These are phyloP conservation scores for Leccinellum albellum DNA, from an alignment of 768 basidiomycete species.

Conservation along the genomic window DNA sequence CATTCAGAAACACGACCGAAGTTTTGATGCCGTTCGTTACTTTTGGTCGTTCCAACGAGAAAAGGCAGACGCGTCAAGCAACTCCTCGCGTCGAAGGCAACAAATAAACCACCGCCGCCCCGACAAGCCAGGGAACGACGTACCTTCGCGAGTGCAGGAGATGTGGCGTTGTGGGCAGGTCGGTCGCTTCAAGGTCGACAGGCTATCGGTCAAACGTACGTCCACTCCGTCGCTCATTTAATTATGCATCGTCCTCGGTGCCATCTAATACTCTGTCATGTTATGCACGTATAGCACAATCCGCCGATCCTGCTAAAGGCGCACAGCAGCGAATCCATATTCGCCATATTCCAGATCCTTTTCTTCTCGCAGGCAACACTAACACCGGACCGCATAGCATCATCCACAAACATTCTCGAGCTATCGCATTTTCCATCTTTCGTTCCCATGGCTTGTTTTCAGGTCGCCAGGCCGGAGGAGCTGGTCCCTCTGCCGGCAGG, in stretches of 20 bases:
- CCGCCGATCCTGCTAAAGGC: constrained; percentile 51
- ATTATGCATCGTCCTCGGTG: not conserved
- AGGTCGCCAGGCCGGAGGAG: constrained; percentile 11
- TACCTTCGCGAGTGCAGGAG: constrained; percentile 41
- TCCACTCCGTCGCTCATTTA: constrained; percentile 25
- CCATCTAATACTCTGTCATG: not conserved
- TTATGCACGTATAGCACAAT: constrained; percentile 25
- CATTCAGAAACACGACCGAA: constrained; percentile 37
- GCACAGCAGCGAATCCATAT: constrained; percentile 68
- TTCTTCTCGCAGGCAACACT: constrained; percentile 34
- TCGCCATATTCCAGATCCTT: constrained; percentile 50
- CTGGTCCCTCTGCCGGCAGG: constrained; percentile 8
- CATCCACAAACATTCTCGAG: constrained; percentile 81
- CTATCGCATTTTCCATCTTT: constrained; percentile 74
- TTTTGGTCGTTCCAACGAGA: constrained; percentile 63
- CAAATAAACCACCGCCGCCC: constrained; percentile 9
- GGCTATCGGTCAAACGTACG: constrained; percentile 35
- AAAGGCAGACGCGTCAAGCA: constrained; percentile 35
- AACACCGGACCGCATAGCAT: constrained; percentile 59
- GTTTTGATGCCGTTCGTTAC: constrained; percentile 40
- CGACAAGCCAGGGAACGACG: constrained; percentile 18
- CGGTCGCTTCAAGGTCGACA: constrained; percentile 62
- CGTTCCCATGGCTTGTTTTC: constrained; percentile 46
- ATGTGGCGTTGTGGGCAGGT: constrained; percentile 63
- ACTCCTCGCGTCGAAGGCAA: constrained; percentile 24